Evolutionary conservation across 129 eudicot genomes (phyloP).

Genomic region (Pseudognaphalium luteoalbum): DNA sequence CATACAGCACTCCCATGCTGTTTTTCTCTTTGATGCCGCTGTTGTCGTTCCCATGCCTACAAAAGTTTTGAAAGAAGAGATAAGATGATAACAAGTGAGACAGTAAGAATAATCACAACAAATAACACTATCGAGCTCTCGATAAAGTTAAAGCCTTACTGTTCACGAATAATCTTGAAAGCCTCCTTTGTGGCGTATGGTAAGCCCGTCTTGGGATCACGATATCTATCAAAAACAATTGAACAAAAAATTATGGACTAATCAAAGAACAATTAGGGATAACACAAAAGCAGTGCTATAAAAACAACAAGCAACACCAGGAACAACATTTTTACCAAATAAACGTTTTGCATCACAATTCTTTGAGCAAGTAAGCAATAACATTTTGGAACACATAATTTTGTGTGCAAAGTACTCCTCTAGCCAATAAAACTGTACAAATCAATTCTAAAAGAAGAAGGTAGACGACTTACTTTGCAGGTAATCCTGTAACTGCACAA

Average conservation of each 20-base stretch:
- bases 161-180: conserved; percentile 68
- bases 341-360: neutral
- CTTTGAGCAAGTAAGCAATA: neutral
- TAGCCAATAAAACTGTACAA: neutral
- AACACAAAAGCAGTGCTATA: neutral
- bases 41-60: conserved; percentile 49
- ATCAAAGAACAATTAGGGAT: neutral
- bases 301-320: neutral
- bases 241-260: neutral
- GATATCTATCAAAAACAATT: conserved; percentile 49
- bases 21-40: conserved; percentile 39
- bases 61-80: neutral
- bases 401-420: neutral
- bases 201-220: conserved; percentile 91
- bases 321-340: conserved; percentile 2
- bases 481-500: conserved; percentile 88
- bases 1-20: conserved; percentile 56
- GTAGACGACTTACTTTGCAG: conserved; percentile 62
- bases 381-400: neutral
- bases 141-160: conserved; percentile 39
- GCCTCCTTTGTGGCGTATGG: conserved; percentile 98
- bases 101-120: neutral
- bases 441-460: neutral
- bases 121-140: neutral
- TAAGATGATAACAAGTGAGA: neutral